A percentile compares a stretch with the other conserved stretches of the same genome.
These are phyloP conservation scores for Pythium phragmiticola DNA, from an alignment of 352 stramenopile genomes.

Conservation along the genomic window DNA sequence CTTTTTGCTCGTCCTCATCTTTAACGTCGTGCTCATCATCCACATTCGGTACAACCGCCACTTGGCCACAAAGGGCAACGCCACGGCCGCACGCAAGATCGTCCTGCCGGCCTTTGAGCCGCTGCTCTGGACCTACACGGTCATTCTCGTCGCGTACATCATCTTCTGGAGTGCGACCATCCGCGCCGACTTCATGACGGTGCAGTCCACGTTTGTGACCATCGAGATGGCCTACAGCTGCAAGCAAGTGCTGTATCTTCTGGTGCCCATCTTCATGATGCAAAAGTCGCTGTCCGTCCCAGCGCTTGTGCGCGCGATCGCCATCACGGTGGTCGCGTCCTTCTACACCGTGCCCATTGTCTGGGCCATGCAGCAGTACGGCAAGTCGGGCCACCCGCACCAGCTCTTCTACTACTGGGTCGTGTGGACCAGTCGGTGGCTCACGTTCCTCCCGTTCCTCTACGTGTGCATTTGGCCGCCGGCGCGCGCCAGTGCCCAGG, in stretches of 20 bases:
- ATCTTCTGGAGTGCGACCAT: constrained; percentile 33
- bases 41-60: constrained; percentile 62
- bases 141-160: constrained; percentile 37
- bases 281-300: constrained; percentile 55
- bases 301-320: constrained; percentile 36
- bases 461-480: constrained; percentile 22
- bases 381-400: not conserved
- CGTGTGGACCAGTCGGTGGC: constrained; percentile 2
- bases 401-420: constrained; percentile 16
- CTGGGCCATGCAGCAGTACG: constrained; percentile 25
- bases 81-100: constrained; percentile 48
- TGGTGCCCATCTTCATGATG: constrained; percentile 50
- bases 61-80: constrained; percentile 48
- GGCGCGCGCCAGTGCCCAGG: constrained; percentile 6
- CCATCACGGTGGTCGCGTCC: constrained; percentile 36
- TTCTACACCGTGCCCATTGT: constrained; percentile 36
- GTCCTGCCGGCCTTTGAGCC: constrained; percentile 68
- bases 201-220: constrained; percentile 15
- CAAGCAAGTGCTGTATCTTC: constrained; percentile 45
- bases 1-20: constrained; percentile 17
- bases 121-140: constrained; percentile 48
- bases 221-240: constrained; percentile 49
- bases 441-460: constrained; percentile 21
- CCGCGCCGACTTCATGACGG: constrained; percentile 27
- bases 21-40: constrained; percentile 30